Evolutionary conservation across 2,329 filamentous ascomycete species (phyloP).

Genomic region (Ampelomyces quisqualis): DNA sequence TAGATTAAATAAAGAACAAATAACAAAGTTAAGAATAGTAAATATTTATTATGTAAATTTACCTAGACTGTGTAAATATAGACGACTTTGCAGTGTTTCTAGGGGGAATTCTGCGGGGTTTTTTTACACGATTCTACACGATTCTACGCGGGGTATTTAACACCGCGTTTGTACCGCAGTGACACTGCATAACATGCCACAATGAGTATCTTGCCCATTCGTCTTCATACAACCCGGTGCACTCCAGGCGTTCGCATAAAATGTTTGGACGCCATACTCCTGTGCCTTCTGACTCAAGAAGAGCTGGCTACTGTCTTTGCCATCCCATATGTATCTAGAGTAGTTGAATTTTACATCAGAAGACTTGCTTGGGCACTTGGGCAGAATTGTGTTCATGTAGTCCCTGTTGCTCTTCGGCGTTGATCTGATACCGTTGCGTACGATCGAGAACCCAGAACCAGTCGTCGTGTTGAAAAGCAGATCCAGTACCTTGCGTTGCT

Average conservation of each 20-base stretch:
- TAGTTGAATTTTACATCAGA: conserved; percentile 11
- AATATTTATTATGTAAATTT: no score
- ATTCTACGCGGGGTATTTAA: no score
- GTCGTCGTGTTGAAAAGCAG: conserved; percentile 50
- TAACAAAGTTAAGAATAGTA: no score
- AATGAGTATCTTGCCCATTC: conserved; percentile 48
- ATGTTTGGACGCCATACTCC: conserved; percentile 47
- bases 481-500: conserved; percentile 47
- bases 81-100: no score
- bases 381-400: conserved; percentile 35
- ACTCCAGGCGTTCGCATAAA: conserved; percentile 55
- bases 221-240: conserved; percentile 57
- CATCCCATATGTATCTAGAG: conserved; percentile 28
- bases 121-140: no score
- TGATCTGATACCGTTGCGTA: conserved; percentile 51
- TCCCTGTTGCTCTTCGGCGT: conserved; percentile 46
- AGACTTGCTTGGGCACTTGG: conserved; percentile 24
- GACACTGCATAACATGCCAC: conserved; percentile 52
- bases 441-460: conserved; percentile 49
- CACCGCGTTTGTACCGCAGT: no score
- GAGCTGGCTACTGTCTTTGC: conserved; percentile 49
- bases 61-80: no score
- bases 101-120: no score
- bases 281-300: conserved; percentile 55
- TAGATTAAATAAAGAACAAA: no score